A percentile compares a stretch with the other conserved stretches of the same genome.
Evolutionary conservation across 116 monocot genomes (phyloP).

Genomic region (Posidonia oceanica): DNA sequence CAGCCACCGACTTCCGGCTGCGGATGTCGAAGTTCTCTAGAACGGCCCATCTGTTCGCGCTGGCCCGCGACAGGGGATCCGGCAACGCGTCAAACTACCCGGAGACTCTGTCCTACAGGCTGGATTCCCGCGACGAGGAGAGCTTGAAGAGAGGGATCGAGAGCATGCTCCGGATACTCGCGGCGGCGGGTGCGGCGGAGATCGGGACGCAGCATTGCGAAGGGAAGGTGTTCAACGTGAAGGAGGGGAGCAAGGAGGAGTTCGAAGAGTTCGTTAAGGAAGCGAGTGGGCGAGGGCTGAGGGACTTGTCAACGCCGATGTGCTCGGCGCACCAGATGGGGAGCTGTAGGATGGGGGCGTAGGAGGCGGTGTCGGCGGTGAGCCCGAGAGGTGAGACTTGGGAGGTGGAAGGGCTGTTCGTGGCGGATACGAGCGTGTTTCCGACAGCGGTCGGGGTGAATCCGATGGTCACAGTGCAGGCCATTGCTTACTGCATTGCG

Average conservation of each 20-base stretch:
- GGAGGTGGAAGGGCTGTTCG: conserved; percentile 67
- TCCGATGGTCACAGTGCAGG: conserved; percentile 74
- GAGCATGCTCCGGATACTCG: conserved; percentile 39
- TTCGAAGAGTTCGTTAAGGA: conserved; percentile 28
- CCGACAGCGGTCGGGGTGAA: conserved; percentile 82
- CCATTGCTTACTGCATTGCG: conserved; percentile 55
- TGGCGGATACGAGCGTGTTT: conserved; percentile 61
- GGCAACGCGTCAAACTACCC: conserved; percentile 23
- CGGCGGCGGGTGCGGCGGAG: conserved; percentile 67
- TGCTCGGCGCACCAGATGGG: conserved; percentile 91
- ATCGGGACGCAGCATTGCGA: conserved; percentile 47
- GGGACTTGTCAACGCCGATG: conserved; percentile 23
- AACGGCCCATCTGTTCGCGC: conserved; percentile 50
- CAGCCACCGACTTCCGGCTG: conserved; percentile 29
- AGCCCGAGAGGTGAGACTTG: conserved; percentile 44
- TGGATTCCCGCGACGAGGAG: conserved; percentile 27
- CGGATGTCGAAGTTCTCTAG: conserved; percentile 51
- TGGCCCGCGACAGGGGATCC: conserved; percentile 43
- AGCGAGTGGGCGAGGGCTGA: conserved; percentile 15
- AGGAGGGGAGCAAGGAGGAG: conserved; percentile 19
- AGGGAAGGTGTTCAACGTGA: conserved; percentile 26
- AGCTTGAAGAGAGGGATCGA: conserved; percentile 28
- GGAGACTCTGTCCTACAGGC: conserved; percentile 15
- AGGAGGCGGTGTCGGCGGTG: conserved; percentile 23
- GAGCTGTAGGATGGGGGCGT: conserved; percentile 64